Evolutionary conservation across 441 rosid genomes (phyloP), one percentile per base, ranked within the genome.

Genomic region (Bocquillonia castaneifolia): DNA sequence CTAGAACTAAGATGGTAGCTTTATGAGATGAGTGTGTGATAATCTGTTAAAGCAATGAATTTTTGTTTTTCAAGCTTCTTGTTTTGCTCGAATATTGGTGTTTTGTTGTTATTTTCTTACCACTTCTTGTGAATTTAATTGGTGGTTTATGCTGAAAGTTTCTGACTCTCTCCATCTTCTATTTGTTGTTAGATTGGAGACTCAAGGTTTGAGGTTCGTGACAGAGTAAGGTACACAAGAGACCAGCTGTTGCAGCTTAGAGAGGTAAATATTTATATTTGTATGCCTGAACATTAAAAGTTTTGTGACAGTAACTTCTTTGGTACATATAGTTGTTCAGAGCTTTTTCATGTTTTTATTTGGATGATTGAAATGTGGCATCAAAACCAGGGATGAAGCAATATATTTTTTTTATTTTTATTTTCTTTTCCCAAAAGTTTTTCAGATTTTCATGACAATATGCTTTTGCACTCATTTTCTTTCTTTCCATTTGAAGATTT

Each of bases 201-300:
- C 72, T 72, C 79, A 0, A 78, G 86, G 66, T 84, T 87, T 75
- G 94, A 89, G 66, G 90, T 75, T 34, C 85, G 56, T 66, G 97
- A 92, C 61, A 71, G 82, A 61, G 77, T 94, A 72, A 79, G 68
- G 32, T 91, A 83, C 79, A 76, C 87, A n/a, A 75, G 86, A 64
- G 91, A 93, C 23, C 93, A 88, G 75, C 82, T 93, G 48, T 76
- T 91, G 71, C 86, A 88, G 76, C 84, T 88, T 20, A 80, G 76
- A 69, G 95, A 84, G 91, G 96, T 91, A n/a, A 69, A 67, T 57
- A 12, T 8, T 58, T 42, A 57, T 20, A 20, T 10, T 54, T 56
- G 13, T 69, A 10, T 31, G 53, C 34, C 28, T 37, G 45, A 18
- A 56, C 29, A 57, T 10, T n/a, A 25, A 17, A 51, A 26, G n/a